Conservation (phyloP, 2,329 filamentous ascomycete genomes). For the Hypoxylon sp. region DNA sequence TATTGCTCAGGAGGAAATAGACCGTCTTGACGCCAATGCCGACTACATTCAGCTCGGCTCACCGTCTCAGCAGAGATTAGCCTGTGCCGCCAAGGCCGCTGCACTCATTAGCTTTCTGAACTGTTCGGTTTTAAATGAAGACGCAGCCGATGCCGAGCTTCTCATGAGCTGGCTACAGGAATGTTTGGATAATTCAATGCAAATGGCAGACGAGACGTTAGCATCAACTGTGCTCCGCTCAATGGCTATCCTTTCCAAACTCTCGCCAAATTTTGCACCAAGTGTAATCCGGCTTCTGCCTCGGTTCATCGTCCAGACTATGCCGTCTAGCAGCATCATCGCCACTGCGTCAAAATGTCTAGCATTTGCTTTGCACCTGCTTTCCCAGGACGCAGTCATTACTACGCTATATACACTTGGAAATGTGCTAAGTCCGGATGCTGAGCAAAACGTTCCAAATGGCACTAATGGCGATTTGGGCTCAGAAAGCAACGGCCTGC, state of each 20-base stretch:
- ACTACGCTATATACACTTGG: conserved; percentile 97
- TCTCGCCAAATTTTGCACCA: conserved; percentile 79
- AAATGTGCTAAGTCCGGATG: conserved; percentile 86
- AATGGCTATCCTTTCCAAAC: conserved; percentile 83
- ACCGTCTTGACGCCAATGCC: conserved; percentile 85
- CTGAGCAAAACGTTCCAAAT: conserved; percentile 66
- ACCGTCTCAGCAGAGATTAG: conserved; percentile 85
- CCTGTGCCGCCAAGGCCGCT: conserved; percentile 86
- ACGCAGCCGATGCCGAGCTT: conserved; percentile 81
- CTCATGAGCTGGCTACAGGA: conserved; percentile 89
- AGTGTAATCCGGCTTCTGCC: conserved; percentile 83
- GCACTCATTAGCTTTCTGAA: conserved; percentile 87
- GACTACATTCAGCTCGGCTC: conserved; percentile 92
- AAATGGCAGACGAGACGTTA: conserved; percentile 84
- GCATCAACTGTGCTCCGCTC: conserved; percentile 83
- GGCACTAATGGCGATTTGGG: conserved; percentile 60
- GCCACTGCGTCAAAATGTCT: conserved; percentile 85
- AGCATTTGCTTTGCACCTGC: conserved; percentile 80
- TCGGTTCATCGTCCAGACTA: conserved; percentile 87
- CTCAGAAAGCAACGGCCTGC: conserved; percentile 54
- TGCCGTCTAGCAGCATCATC: conserved; percentile 76
- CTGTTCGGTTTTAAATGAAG: conserved; percentile 84
- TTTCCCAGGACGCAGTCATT: conserved; percentile 94
- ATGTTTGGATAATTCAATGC: conserved; percentile 79
- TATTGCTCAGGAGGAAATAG: conserved; percentile 85